A percentile compares a stretch with the other conserved stretches of the same genome.
These are phyloP conservation scores for Colletotrichum acutatum DNA, from an alignment of 2,329 filamentous ascomycete species.

Conservation along the genomic window DNA sequence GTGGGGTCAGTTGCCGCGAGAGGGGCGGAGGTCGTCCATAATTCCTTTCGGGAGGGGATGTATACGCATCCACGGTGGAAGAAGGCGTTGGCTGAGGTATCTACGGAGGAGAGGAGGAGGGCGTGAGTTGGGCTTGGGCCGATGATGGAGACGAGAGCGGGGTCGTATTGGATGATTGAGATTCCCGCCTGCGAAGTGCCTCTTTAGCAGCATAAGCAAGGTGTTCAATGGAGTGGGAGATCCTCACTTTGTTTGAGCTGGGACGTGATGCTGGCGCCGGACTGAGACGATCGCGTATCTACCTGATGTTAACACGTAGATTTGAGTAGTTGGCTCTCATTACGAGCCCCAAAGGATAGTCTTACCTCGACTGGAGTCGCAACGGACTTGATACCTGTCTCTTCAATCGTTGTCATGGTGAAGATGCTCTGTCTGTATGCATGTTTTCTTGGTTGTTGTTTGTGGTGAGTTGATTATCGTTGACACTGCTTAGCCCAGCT, in stretches of 20 bases:
- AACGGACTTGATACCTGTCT: not conserved
- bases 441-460: not conserved
- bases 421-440: not conserved
- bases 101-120: constrained; percentile 53
- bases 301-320: not conserved
- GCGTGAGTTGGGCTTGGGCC: constrained; percentile 48
- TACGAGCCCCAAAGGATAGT: not conserved
- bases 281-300: constrained; percentile 23
- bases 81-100: constrained; percentile 54
- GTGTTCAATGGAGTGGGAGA: not conserved
- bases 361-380: constrained; percentile 18
- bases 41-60: constrained; percentile 50
- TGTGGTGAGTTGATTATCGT: not conserved
- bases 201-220: not conserved
- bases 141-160: constrained; percentile 47
- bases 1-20: constrained; percentile 50
- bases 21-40: constrained; percentile 58
- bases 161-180: constrained; percentile 50
- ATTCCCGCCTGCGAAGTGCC: constrained; percentile 33
- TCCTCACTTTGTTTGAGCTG: not conserved
- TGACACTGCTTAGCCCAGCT: not conserved
- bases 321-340: not conserved
- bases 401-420: constrained; percentile 18
- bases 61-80: constrained; percentile 59
- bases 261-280: not conserved